Evolutionary conservation across 768 basidiomycete genomes (phyloP), one percentile per base, ranked within the genome.

Genomic region (Dendrothele bispora): DNA sequence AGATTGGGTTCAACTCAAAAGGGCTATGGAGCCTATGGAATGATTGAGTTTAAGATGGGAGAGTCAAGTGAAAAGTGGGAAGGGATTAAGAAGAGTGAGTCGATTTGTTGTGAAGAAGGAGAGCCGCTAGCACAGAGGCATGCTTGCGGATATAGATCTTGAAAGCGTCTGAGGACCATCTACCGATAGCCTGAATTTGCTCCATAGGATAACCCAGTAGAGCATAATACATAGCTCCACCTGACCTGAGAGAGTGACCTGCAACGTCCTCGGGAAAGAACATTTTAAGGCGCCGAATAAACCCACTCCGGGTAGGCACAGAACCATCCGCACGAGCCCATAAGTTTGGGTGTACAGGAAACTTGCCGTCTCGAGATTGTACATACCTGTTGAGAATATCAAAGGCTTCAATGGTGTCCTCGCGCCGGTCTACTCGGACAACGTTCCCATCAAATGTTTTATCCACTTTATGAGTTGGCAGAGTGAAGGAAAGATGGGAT

Each of bases 221-320:
- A 0, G 69, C 71, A 1, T 65, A 48, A 7, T 51, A 52, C 0
- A 71, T 73, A 0, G 71, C 68, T 3, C 69, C 66, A 0, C 71
- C 68, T 11, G 68, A 49, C 26, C 62, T 66, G 18, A 69, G 14
- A 1, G 64, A 69, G 36, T 72, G 67, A 1, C 66, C 70, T 1
- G 53, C 45, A n/a, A n/a, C 14, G 39, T 18, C 18, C 15, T 48
- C 38, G 4, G 47, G 47, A 14, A 17, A n/a, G 30, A 45, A 10
- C 4, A n/a, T n/a, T n/a, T n/a, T n/a, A 7, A 51, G 35, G 7
- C 48, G 25, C 3, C 12, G 14, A 18, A 49, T 43, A 25, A 49
- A 49, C 48, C 48, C 43, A 14, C n/a, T 18, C 1, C 48, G 6
- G 15, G 49, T 53, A 5, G 51, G 51, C 6, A 49, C 20, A 3